Evolutionary conservation across 2,329 filamentous ascomycete species (phyloP), one percentile per base, ranked within the genome.

Genomic region (Aspergillus phoenicis): DNA sequence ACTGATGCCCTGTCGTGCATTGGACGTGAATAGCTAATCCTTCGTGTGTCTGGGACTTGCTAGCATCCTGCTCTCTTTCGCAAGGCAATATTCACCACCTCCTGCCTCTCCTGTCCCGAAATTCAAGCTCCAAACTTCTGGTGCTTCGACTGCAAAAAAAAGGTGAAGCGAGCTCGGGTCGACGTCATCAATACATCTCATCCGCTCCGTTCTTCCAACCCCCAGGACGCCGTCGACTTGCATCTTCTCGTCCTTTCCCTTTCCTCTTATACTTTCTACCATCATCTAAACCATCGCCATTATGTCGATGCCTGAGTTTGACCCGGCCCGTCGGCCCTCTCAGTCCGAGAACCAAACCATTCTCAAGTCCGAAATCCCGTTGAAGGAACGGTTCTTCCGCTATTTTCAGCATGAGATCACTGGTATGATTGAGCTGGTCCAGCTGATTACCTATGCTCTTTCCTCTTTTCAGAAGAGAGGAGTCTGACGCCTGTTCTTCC

Each of bases 341-440:
- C 63, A 68, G 55, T 70, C 73, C 26, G 71, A 73, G 36, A 74
- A 74, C 45, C 71, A 75, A 52, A 71, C 67, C 7, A 67, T 72
- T 52, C 69, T 68, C 5, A 77, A 73, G 59, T 68, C 72, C 3
- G 77, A 78, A 45, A 73, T 77, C 8, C 73, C 77, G 61, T 78
- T 86, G 60, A 95, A 93, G 67, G 89, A 94, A 71, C 87, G 87
- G 39, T 97, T 97, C 80, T 93, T 94, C 75, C 86, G 87, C 68
- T 89, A 92, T 73, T 97, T 97, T 71, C 89, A 91, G 66, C 84
- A 88, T 68, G 88, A 91, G 75, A 86, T 90, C 55, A 86, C 86
- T 51, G 84, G 91, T 93, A 80, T 74, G 81, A 68, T 24, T 43
- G 28, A 51, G 39, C 57, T 20, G 48, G 26, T 26, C 33, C 30